A percentile compares a stretch with the other conserved stretches of the same genome.
These are phyloP conservation scores for Aspergillus sclerotiicarbonarius DNA, from an alignment of 495 filamentous ascomycete species.

Conservation along the genomic window DNA sequence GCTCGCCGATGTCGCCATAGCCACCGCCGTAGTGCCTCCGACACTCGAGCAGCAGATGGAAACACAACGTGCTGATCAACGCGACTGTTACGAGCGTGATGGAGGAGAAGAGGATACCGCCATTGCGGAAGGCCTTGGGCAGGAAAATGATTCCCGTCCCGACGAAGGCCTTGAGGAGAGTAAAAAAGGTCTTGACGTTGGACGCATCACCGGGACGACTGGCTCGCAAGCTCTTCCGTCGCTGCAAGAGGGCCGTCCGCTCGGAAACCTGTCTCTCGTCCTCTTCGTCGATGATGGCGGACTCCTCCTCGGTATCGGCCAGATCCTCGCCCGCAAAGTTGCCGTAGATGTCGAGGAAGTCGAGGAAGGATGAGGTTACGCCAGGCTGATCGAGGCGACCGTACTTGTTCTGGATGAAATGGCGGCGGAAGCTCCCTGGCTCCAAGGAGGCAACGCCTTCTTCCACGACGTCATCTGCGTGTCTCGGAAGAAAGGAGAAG, in stretches of 20 bases:
- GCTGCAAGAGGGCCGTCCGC: constrained; percentile 52
- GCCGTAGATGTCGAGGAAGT: constrained; percentile 68
- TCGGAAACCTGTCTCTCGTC: constrained; percentile 29
- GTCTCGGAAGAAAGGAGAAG: constrained; percentile 42
- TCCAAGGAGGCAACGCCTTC: constrained; percentile 44
- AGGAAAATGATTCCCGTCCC: constrained; percentile 91
- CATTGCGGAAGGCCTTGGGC: constrained; percentile 82
- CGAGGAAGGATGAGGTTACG: constrained; percentile 61
- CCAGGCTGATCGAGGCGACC: constrained; percentile 39
- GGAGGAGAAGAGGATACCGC: constrained; percentile 90
- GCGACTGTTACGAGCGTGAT: constrained; percentile 76
- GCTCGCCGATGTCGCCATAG: constrained; percentile 87
- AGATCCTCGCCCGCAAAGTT: constrained; percentile 72
- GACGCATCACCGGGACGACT: constrained; percentile 52
- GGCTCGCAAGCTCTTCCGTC: constrained; percentile 43
- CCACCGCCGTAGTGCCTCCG: constrained; percentile 72
- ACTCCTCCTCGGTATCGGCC: constrained; percentile 58
- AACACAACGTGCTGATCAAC: constrained; percentile 79
- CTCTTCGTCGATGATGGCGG: constrained; percentile 33
- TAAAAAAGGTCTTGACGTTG: constrained; percentile 65
- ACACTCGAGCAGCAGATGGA: constrained; percentile 81
- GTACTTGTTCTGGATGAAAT: constrained; percentile 53
- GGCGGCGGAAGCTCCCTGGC: constrained; percentile 62
- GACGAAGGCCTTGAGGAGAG: constrained; percentile 86
- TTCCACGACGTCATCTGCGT: constrained; percentile 41